Evolutionary conservation across 2,329 filamentous ascomycete species (phyloP).

Genomic region (Paramyrothecium roridum): DNA sequence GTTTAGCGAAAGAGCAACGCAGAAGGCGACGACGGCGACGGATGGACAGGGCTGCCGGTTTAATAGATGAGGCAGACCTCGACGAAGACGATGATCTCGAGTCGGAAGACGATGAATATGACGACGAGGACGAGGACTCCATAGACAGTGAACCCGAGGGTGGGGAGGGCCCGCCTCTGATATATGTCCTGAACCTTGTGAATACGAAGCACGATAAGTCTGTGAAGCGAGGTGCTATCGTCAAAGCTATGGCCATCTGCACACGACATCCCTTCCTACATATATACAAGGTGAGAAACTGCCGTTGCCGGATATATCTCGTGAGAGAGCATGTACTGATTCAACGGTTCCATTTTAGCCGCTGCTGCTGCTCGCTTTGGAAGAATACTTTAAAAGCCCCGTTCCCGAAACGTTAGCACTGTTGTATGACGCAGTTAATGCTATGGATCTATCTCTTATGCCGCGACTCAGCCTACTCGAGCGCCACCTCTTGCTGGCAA

Average conservation of each 20-base stretch:
- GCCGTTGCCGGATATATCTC: background rate
- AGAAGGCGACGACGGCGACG: constrained; percentile 48
- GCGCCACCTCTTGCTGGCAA: constrained; percentile 80
- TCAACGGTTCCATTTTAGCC: constrained; percentile 51
- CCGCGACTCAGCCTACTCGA: constrained; percentile 82
- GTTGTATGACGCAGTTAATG: constrained; percentile 89
- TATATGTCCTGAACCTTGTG: constrained; percentile 95
- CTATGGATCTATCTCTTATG: constrained; percentile 94
- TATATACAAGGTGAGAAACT: constrained; percentile 79
- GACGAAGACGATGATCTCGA: constrained; percentile 39
- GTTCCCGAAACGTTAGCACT: constrained; percentile 82
- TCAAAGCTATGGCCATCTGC: constrained; percentile 99
- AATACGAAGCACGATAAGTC: constrained; percentile 97
- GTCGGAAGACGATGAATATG: constrained; percentile 43
- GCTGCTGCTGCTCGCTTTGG: constrained; percentile 81
- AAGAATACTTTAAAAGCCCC: constrained; percentile 95
- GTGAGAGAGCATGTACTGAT: constrained; percentile 7
- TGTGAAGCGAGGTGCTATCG: constrained; percentile 87
- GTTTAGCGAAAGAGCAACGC: constrained; percentile 52
- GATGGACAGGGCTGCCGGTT: constrained; percentile 47
- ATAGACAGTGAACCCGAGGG: constrained; percentile 63
- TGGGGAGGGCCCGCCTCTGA: constrained; percentile 82
- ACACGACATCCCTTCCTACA: constrained; percentile 96
- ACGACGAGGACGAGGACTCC: constrained; percentile 52
- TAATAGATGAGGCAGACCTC: constrained; percentile 41